phyloP scores from a whole-genome alignment of 495 filamentous ascomycete species.

The Aspergillus olivimuriae region DNA sequence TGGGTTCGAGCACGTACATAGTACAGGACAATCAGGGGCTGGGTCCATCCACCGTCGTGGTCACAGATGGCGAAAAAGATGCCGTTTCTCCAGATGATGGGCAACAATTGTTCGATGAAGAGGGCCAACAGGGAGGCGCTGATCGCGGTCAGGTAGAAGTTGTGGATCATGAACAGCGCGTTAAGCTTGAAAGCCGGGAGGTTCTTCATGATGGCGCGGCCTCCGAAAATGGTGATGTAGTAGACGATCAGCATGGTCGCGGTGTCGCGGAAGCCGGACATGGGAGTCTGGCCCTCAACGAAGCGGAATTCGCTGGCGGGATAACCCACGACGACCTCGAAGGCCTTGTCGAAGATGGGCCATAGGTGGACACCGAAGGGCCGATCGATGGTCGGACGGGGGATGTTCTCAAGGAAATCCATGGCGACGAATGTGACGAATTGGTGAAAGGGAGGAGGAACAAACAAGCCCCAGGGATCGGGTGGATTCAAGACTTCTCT shows the following conservation, averaged over 20 bases:
- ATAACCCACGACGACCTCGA: slow-evolving; percentile 63
- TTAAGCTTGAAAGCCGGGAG: slow-evolving; percentile 53
- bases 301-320: slow-evolving; percentile 56
- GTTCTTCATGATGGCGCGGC: slow-evolving; percentile 61
- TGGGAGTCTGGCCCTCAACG: slow-evolving; percentile 48
- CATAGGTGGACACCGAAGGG: slow-evolving; percentile 90
- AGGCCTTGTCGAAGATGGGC: slow-evolving; percentile 89
- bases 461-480: neutral
- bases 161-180: slow-evolving; percentile 64
- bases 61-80: slow-evolving; percentile 61
- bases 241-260: slow-evolving; percentile 52
- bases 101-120: slow-evolving; percentile 59
- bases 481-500: no score
- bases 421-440: slow-evolving; percentile 20
- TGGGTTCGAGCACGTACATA: slow-evolving; percentile 51
- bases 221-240: slow-evolving; percentile 61
- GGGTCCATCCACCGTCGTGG: slow-evolving; percentile 60
- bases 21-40: slow-evolving; percentile 59
- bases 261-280: slow-evolving; percentile 55
- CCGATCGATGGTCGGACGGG: slow-evolving; percentile 74
- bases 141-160: slow-evolving; percentile 57
- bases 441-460: neutral
- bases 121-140: slow-evolving; percentile 55
- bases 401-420: slow-evolving; percentile 58
- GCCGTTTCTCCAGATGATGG: slow-evolving; percentile 51